Conservation (phyloP, 495 filamentous ascomycete species). For the Annulohypoxylon maeteangense region DNA sequence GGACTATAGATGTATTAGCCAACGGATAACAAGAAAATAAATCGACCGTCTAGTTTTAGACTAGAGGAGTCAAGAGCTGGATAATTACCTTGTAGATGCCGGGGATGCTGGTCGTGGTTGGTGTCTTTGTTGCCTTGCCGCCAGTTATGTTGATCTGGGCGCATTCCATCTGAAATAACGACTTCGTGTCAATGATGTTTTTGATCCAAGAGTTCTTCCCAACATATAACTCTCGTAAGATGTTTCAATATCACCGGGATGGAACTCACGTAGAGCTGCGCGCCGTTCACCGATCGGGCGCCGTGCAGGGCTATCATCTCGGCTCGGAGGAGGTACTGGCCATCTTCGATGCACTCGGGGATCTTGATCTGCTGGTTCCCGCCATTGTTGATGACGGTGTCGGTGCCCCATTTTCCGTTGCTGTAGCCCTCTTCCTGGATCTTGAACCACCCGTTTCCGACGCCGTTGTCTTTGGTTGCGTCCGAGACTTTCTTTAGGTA, state of each 20-base stretch:
- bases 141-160: constrained; percentile 61
- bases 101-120: constrained; percentile 56
- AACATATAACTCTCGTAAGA: no score
- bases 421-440: constrained; percentile 53
- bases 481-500: constrained; percentile 64
- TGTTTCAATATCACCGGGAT: constrained; percentile 15
- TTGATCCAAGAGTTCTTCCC: no score
- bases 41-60: not conserved
- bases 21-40: not conserved
- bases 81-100: constrained; percentile 55
- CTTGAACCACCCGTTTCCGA: constrained; percentile 60
- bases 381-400: constrained; percentile 56
- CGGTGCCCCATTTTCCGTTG: constrained; percentile 56
- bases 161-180: constrained; percentile 55
- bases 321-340: constrained; percentile 61
- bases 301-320: constrained; percentile 65
- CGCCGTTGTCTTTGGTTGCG: constrained; percentile 55
- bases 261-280: constrained; percentile 61
- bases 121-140: constrained; percentile 48
- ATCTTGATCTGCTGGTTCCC: constrained; percentile 58
- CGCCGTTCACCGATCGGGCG: constrained; percentile 49
- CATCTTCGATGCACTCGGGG: constrained; percentile 56
- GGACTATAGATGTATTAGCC: constrained; percentile 23
- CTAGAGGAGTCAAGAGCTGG: not conserved
- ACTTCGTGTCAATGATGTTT: constrained; percentile 4